A percentile compares a stretch with the other conserved stretches of the same genome.
Conservation (phyloP, 495 filamentous ascomycete species). For the Ramalina peruviana region DNA sequence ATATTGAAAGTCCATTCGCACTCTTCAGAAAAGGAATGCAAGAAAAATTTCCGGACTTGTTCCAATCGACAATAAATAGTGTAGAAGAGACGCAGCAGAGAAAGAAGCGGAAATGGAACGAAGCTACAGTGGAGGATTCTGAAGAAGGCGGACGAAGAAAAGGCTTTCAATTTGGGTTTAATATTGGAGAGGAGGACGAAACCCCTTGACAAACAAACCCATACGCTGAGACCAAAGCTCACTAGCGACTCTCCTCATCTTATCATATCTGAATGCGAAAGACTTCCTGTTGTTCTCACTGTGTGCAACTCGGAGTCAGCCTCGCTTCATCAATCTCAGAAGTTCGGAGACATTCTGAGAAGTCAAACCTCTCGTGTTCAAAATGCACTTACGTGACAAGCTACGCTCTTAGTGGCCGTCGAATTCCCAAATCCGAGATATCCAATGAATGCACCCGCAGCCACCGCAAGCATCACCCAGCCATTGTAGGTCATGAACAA, state of each 20-base stretch:
- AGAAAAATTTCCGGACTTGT: conserved; percentile 45
- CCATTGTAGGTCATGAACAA: conserved; percentile 99
- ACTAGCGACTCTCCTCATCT: no score
- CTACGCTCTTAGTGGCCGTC: conserved; percentile 63
- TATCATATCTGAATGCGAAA: no score
- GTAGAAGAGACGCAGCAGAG: conserved; percentile 44
- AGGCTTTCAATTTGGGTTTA: conserved; percentile 69
- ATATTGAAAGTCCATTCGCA: conserved; percentile 58
- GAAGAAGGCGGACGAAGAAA: conserved; percentile 44
- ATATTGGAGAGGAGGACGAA: conserved; percentile 33
- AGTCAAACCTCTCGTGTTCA: no score
- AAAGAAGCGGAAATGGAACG: conserved; percentile 80
- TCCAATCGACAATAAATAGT: conserved; percentile 49
- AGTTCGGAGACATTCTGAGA: no score
- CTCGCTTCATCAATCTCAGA: no score
- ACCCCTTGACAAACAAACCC: no score
- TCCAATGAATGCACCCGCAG: conserved; percentile 76
- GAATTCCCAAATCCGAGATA: conserved; percentile 70
- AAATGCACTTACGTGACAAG: conserved; percentile 55
- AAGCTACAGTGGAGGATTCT: conserved; percentile 40
- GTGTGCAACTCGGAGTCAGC: no score
- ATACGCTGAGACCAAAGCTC: no score
- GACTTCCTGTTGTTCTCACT: no score
- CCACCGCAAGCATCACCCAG: conserved; percentile 86
- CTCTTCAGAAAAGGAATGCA: conserved; percentile 61